Conservation (phyloP, 768 basidiomycete genomes). For the Lanmaoa pseudosensibilis region DNA sequence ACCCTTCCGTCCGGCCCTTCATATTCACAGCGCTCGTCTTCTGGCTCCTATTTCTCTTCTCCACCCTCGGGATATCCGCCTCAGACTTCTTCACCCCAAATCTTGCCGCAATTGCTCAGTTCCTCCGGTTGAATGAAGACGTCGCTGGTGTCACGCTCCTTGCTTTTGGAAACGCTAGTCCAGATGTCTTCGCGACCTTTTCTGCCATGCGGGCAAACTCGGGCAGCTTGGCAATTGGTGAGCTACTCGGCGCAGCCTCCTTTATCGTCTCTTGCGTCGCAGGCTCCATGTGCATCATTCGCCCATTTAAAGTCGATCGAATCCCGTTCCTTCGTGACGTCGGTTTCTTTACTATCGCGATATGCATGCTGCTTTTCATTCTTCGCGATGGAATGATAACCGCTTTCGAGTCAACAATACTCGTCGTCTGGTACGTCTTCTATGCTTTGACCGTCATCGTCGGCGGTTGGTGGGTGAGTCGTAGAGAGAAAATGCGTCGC, state of each 20-base stretch:
- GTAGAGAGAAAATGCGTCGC: conserved; percentile 46
- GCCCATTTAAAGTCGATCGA: conserved; percentile 83
- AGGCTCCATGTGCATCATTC: conserved; percentile 97
- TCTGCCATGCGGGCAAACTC: conserved; percentile 85
- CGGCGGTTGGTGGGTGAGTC: conserved; percentile 74
- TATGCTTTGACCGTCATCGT: conserved; percentile 79
- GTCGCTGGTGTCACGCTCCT: conserved; percentile 96
- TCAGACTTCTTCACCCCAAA: conserved; percentile 99
- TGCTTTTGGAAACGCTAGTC: conserved; percentile 96
- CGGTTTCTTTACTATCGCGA: conserved; percentile 87
- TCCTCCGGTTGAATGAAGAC: conserved; percentile 87
- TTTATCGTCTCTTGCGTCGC: conserved; percentile 97
- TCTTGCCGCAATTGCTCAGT: conserved; percentile 81
- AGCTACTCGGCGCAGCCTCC: conserved; percentile 90
- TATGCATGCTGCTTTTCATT: conserved; percentile 71
- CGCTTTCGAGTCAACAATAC: conserved; percentile 65
- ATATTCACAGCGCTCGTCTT: conserved; percentile 62
- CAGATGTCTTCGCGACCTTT: conserved; percentile 95
- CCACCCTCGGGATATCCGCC: conserved; percentile 91
- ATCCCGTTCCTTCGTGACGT: conserved; percentile 90
- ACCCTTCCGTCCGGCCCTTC: conserved; percentile 52
- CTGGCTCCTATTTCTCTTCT: conserved; percentile 92
- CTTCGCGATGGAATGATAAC: conserved; percentile 73
- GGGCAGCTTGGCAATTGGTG: conserved; percentile 90
- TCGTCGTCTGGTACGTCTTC: conserved; percentile 70